Evolutionary conservation across 1,139 yeast species (phyloP).

Genomic region (Chernovozyma sophiae-reginae): DNA sequence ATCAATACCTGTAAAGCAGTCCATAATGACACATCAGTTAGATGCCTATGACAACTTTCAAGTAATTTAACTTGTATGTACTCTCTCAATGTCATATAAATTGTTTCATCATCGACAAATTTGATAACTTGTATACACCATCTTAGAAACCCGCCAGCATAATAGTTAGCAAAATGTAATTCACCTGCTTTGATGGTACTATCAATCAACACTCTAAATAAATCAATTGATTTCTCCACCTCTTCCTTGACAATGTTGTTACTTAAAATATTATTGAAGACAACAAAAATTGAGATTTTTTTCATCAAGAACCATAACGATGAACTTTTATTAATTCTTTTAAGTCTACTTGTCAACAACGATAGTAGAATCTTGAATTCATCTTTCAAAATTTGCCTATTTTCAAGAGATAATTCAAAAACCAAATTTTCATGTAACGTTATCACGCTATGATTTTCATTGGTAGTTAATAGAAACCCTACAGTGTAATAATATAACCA

Average conservation of each 20-base stretch:
- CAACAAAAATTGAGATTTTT: constrained; percentile 21
- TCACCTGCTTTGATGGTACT: constrained; percentile 28
- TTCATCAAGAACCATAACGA: constrained; percentile 37
- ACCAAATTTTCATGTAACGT: constrained; percentile 26
- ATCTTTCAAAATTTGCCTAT: constrained; percentile 10
- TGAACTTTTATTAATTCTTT: constrained; percentile 40
- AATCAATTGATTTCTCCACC: background rate
- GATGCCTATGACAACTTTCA: constrained; percentile 16
- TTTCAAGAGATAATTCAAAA: constrained; percentile 11
- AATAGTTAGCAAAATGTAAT: constrained; percentile 40
- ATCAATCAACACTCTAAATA: constrained; percentile 10
- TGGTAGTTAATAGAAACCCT: constrained; percentile 36
- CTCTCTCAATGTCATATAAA: constrained; percentile 3
- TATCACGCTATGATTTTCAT: constrained; percentile 37
- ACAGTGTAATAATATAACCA: constrained; percentile 23
- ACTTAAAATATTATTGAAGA: constrained; percentile 8
- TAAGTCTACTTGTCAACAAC: constrained; percentile 29
- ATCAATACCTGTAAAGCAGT: constrained; percentile 11
- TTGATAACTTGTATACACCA: constrained; percentile 30
- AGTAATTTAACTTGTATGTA: constrained; percentile 8
- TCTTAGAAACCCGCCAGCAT: constrained; percentile 30
- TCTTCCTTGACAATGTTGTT: background rate
- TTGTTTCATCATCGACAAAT: no score
- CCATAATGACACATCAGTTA: constrained; percentile 39
- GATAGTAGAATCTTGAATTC: constrained; percentile 32